These are phyloP conservation scores for Dendrobium catenatum DNA, from an alignment of 106 monocot species.

Conservation along the genomic window DNA sequence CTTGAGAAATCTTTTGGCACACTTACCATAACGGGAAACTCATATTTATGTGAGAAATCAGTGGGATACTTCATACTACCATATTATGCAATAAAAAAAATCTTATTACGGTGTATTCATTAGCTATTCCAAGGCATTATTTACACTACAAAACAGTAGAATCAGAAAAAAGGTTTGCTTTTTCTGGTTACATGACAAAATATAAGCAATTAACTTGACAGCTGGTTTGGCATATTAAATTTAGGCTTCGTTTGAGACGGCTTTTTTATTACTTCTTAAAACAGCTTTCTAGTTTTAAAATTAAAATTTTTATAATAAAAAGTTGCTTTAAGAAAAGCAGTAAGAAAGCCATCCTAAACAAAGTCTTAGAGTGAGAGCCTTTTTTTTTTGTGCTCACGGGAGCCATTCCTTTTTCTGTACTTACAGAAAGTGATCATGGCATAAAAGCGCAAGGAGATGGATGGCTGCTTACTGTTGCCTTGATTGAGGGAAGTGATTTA, in stretches of 20 bases:
- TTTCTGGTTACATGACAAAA: neutral
- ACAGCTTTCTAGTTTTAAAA: no score
- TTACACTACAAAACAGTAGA: neutral
- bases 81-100: neutral
- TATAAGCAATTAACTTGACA: neutral
- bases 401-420: neutral
- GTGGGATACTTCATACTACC: neutral
- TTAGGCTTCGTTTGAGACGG: neutral
- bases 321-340: no score
- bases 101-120: neutral
- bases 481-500: conserved; percentile 67
- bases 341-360: no score
- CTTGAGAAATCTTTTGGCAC: neutral
- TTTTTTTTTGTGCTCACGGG: neutral
- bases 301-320: no score
- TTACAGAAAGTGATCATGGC: conserved; percentile 76
- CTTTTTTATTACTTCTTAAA: neutral
- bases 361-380: neutral
- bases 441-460: conserved; percentile 90
- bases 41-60: neutral
- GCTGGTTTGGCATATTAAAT: neutral
- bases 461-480: conserved; percentile 81
- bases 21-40: neutral
- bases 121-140: neutral
- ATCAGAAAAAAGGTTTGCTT: neutral